Evolutionary conservation across 768 basidiomycete species (phyloP).

Genomic region (Artomyces pyxidatus): DNA sequence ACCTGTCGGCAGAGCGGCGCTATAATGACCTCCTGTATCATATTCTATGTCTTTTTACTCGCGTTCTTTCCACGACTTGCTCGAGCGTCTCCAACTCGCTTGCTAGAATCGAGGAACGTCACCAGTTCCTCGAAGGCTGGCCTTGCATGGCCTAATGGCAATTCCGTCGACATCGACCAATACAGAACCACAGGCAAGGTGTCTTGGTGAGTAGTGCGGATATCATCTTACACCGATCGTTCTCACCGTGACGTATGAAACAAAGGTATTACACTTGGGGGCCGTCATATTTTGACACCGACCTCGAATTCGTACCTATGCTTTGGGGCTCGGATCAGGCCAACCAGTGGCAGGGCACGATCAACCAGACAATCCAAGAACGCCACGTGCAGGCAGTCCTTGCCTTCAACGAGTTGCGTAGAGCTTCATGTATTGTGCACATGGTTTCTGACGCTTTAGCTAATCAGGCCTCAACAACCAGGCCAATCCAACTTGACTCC

Average conservation of each 20-base stretch:
- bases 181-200: conserved; percentile 38
- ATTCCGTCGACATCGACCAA: conserved; percentile 34
- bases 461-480: conserved; percentile 26
- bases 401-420: conserved; percentile 46
- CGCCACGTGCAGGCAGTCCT: conserved; percentile 34
- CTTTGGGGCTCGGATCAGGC: conserved; percentile 39
- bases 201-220: conserved; percentile 32
- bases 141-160: conserved; percentile 40
- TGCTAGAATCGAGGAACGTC: conserved; percentile 4
- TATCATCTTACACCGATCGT: not conserved
- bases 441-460: not conserved
- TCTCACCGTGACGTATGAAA: not conserved
- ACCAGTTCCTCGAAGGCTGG: conserved; percentile 39
- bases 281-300: conserved; percentile 24
- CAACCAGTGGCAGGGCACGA: conserved; percentile 32
- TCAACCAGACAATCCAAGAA: conserved; percentile 32
- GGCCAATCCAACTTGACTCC: conserved; percentile 46
- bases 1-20: too few relatives aligned
- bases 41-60: not conserved
- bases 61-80: not conserved
- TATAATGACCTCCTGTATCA: not conserved
- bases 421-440: not conserved
- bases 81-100: not conserved
- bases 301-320: conserved; percentile 50
- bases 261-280: conserved; percentile 49